phyloP scores from a whole-genome alignment of 2,329 filamentous ascomycete genomes.

The Sporothrix euskadiensis region DNA sequence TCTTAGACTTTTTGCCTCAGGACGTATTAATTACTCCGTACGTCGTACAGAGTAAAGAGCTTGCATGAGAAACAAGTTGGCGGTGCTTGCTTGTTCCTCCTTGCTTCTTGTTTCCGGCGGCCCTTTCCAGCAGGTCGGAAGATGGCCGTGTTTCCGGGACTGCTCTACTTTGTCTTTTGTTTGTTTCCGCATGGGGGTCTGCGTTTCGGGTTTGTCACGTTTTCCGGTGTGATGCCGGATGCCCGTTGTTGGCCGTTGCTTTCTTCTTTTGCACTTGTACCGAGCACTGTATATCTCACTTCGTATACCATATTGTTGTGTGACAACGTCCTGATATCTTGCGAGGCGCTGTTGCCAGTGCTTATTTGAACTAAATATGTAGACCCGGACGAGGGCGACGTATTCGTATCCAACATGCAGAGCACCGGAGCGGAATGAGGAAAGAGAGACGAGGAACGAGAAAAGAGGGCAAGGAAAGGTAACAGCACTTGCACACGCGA shows the following conservation, averaged over 20 bases:
- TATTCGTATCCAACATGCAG: constrained; percentile 17
- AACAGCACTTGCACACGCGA: constrained; percentile 10
- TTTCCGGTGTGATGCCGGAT: background rate
- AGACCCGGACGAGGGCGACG: background rate
- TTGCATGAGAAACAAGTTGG: constrained; percentile 14
- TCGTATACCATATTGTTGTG: background rate
- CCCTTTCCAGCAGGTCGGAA: constrained; percentile 17
- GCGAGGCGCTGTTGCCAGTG: background rate
- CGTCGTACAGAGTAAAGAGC: background rate
- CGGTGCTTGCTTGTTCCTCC: background rate
- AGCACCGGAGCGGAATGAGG: background rate
- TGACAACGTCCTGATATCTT: background rate
- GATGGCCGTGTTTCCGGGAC: constrained; percentile 5
- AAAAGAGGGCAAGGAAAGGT: background rate
- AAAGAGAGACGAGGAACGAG: background rate
- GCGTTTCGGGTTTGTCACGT: constrained; percentile 7
- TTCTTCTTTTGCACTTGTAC: background rate
- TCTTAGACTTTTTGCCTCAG: background rate
- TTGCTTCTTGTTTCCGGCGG: constrained; percentile 24
- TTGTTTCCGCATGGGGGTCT: constrained; percentile 8
- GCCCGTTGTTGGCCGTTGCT: background rate
- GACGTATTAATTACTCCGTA: background rate
- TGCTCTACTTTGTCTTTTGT: background rate
- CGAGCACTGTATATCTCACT: background rate
- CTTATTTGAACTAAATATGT: constrained; percentile 1